Evolutionary conservation across 140 eudicot species (phyloP), one percentile per base, ranked within the genome.

Genomic region (Flaveria floridana): DNA sequence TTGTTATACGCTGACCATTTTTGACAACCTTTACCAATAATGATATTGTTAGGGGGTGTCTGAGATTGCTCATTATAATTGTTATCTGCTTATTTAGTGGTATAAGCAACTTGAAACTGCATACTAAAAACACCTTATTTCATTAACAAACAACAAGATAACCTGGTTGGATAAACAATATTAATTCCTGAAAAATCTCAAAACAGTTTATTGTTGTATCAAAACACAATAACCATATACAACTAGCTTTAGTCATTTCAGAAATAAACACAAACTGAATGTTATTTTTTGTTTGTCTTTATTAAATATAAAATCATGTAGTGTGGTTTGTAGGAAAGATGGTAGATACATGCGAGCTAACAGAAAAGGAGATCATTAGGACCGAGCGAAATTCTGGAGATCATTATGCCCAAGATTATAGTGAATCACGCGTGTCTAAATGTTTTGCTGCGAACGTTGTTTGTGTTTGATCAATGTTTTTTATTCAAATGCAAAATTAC

Each of bases 291-390:
- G 7, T 44, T 44, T 44, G 12, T 44, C 50, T 7, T 44, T 44
- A 8, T 8, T 11, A 44, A 10, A 1, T 8, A 7, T 10, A 44
- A 44, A 10, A 66, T 76, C 55, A 63, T 53, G 16, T 48, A 66
- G 28, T 48, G 66, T 65, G 72, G 26, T 68, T 78, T 28, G 75
- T 88, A 91, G 97, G 96, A 53, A 89, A 89, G 85, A 28, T 55
- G 75, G 96, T 87, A n/a, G 76, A 64, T 28, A 12, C 68, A 1
- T 88, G 91, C 3, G 87, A 87, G 71, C 74, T 88, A 42, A 86
- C 93, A 39, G 96, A 89, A 74, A 88, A 88, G 85, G 98, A 92
- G 86, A 92, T 92, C 30, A 87, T 89, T 74, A 86, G 98, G 78
- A 87, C 86, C 47, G 96, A 92, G 78, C 82, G 96, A 80, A 92